Conservation (phyloP, 2,329 filamentous ascomycete genomes). For the Phoma sp. region DNA sequence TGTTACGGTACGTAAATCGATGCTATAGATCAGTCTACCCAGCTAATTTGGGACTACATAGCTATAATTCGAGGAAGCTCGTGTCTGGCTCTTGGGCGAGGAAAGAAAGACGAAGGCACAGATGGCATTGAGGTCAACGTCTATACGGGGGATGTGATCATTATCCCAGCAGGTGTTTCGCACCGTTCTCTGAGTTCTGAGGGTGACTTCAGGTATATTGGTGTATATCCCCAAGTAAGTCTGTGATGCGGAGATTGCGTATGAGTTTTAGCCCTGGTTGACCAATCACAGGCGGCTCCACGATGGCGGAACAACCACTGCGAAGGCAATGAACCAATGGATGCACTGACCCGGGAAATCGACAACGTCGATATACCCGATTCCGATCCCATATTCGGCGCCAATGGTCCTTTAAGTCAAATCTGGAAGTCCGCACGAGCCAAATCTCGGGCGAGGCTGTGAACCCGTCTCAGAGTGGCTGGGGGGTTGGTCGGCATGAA, state of each 20-base stretch:
- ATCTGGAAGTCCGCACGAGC: conserved; percentile 12
- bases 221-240: conserved; percentile 46
- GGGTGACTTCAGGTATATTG: conserved; percentile 45
- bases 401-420: conserved; percentile 8
- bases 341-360: conserved; percentile 9
- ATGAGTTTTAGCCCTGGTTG: too few species aligned
- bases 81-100: conserved; percentile 40
- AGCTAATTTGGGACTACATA: too few species aligned
- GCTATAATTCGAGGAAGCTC: conserved; percentile 36
- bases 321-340: conserved; percentile 6
- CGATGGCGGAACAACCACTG: conserved; percentile 19
- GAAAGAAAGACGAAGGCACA: conserved; percentile 29
- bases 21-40: background rate
- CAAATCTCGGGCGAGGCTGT: background rate
- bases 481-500: too few species aligned
- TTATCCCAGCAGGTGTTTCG: conserved; percentile 46
- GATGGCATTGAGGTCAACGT: conserved; percentile 20
- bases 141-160: conserved; percentile 44
- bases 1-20: conserved; percentile 40
- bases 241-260: too few species aligned
- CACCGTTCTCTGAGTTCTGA: conserved; percentile 42
- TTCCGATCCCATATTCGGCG: conserved; percentile 17
- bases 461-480: background rate
- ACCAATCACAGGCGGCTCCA: conserved; percentile 3
- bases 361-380: conserved; percentile 9